Percentiles rank a stretch among this genome's conserved stretches.
Evolutionary conservation across 179 eudicot genomes (phyloP).

Genomic region (Monotropa hypopitys): DNA sequence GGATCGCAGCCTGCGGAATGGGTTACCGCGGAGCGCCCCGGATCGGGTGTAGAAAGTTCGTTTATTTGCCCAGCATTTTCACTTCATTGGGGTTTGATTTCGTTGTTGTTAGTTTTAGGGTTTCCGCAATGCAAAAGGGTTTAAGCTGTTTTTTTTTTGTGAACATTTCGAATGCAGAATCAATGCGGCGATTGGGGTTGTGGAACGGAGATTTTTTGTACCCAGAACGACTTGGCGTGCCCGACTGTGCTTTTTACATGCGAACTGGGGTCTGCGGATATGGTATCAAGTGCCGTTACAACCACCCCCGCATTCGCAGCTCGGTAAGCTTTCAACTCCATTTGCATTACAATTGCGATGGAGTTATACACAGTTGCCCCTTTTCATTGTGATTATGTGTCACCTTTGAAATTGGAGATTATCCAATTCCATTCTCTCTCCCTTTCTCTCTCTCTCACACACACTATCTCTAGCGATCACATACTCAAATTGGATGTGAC

Average conservation of each 20-base stretch:
- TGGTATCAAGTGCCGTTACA: conserved; percentile 67
- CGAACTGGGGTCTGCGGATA: conserved; percentile 75
- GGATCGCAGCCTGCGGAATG: conserved; percentile 44
- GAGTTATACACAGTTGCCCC: background rate
- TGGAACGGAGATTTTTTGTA: conserved; percentile 43
- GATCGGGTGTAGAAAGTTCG: conserved; percentile 57
- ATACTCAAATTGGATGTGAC: no score
- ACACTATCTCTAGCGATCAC: no score
- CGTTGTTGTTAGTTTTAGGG: conserved; percentile 11
- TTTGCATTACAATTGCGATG: background rate
- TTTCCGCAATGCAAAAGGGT: conserved; percentile 10
- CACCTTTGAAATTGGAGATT: background rate
- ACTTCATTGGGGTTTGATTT: background rate
- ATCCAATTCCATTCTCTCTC: background rate
- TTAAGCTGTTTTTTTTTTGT: background rate
- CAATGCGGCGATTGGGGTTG: conserved; percentile 51
- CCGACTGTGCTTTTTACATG: conserved; percentile 73
- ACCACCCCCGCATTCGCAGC: conserved; percentile 70
- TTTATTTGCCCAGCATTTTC: conserved; percentile 11
- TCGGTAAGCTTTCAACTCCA: conserved; percentile 15
- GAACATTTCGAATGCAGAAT: conserved; percentile 40
- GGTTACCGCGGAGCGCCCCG: conserved; percentile 22
- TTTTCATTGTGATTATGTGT: background rate
- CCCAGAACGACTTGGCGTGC: conserved; percentile 76
- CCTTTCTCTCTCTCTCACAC: no score